These are phyloP conservation scores for Saccharum spontaneum DNA, from an alignment of 176 grass and related monocot genomes.

Conservation along the genomic window DNA sequence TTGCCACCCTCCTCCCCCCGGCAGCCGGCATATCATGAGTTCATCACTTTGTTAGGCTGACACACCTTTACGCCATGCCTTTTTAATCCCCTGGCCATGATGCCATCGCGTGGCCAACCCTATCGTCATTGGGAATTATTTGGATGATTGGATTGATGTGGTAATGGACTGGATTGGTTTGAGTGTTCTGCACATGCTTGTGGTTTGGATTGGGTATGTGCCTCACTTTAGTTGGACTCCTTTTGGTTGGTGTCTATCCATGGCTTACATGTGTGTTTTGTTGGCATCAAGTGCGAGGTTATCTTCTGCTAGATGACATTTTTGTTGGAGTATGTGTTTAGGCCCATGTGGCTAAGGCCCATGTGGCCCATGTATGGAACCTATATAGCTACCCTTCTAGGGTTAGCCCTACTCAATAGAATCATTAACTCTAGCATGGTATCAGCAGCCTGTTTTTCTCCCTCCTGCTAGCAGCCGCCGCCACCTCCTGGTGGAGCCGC, in stretches of 20 bases:
- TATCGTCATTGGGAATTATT: slow-evolving; percentile 3
- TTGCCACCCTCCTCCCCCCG: no score
- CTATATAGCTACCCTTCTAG: no score
- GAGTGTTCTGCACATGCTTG: background rate
- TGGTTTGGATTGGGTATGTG: background rate
- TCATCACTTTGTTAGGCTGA: background rate
- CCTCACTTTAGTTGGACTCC: background rate
- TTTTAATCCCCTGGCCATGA: slow-evolving; percentile 34
- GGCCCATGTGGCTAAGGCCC: no score
- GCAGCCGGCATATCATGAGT: background rate
- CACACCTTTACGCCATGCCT: slow-evolving; percentile 10
- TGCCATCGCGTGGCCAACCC: slow-evolving; percentile 41
- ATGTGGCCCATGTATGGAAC: no score
- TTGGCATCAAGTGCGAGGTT: background rate
- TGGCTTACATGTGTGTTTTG: slow-evolving; percentile 3
- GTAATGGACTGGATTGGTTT: background rate
- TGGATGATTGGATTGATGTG: background rate
- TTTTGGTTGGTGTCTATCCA: background rate
- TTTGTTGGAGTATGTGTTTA: no score
- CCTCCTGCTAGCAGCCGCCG: no score
- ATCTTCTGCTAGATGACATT: no score
- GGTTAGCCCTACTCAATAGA: no score
- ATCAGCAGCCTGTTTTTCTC: no score
- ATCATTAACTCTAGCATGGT: no score
- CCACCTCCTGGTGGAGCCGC: no score